Evolutionary conservation across 495 filamentous ascomycete species (phyloP).

Genomic region (Pyronema omphalodes): DNA sequence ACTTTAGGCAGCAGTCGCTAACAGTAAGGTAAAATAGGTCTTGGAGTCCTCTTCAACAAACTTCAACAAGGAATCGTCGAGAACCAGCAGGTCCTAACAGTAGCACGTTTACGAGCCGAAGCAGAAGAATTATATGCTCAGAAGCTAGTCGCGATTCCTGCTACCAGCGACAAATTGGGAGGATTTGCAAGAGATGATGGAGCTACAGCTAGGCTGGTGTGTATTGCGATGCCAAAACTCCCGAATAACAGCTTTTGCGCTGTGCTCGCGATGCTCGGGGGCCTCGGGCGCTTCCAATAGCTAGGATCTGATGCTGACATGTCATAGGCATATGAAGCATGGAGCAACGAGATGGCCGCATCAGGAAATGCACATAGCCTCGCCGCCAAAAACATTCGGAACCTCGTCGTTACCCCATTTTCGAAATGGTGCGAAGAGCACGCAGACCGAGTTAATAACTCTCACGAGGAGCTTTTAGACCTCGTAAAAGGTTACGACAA

Average conservation of each 20-base stretch:
- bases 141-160: slow-evolving; percentile 65
- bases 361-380: slow-evolving; percentile 80
- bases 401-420: slow-evolving; percentile 87
- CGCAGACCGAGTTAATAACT: slow-evolving; percentile 72
- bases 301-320: background rate
- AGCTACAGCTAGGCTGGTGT: slow-evolving; percentile 82
- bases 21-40: slow-evolving; percentile 32
- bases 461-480: slow-evolving; percentile 76
- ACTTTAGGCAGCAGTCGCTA: background rate
- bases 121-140: slow-evolving; percentile 80
- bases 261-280: slow-evolving; percentile 3
- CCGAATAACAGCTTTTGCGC: background rate
- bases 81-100: slow-evolving; percentile 78
- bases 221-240: slow-evolving; percentile 2
- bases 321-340: slow-evolving; percentile 76
- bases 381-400: slow-evolving; percentile 86
- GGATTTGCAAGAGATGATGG: slow-evolving; percentile 90
- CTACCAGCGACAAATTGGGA: slow-evolving; percentile 60
- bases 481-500: slow-evolving; percentile 84
- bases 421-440: slow-evolving; percentile 89
- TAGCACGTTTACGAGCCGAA: slow-evolving; percentile 88
- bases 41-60: slow-evolving; percentile 92
- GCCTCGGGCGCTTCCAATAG: background rate
- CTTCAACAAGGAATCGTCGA: slow-evolving; percentile 90
- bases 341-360: slow-evolving; percentile 86